Evolutionary conservation across 1,284 basidiomycete species (phyloP), one percentile per base, ranked within the genome.

Genomic region (Papiliotrema fonsecae): DNA sequence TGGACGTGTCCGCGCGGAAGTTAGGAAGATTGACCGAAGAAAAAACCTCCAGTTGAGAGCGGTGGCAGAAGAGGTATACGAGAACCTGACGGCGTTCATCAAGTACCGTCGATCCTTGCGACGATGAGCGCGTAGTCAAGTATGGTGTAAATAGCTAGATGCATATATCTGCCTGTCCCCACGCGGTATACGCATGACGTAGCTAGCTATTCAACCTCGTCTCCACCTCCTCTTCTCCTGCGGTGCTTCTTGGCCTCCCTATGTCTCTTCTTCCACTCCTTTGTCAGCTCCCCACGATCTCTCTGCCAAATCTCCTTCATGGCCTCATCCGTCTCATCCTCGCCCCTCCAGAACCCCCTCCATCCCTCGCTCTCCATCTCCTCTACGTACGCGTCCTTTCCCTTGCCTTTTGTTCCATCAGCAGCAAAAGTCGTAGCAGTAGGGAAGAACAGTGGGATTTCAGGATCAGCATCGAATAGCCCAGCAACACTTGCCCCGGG

Each of bases 61-160:
- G 0, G 57, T 69, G 16, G 77, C 74, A 0, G 78, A 80, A 42
- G 79, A 78, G 56, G 75, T 75, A 13, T 68, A 75, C 39, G 86
- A 91, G 61, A 97, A 97, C 72, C 70, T 97, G 62, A 76, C 81
- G 11, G 91, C 82, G n/a, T 97, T 97, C 64, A 81, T 96, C 56
- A 79, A 85, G 73, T 97, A 97, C 72, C 75, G 93, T 28, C 35
- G 45, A 4, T 27, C 30, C 16, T 22, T 44, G 42, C 25, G 40
- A 16, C 24, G 40, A 27, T 42, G 21, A 16, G 25, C 5, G 16
- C 19, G 19, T 7, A 32, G 30, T 32, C n/a, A n/a, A 32, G n/a
- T 32, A 32, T 32, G 9, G 30, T 32, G 10, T 32, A n/a, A 10
- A 32, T 32, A n/a, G n/a, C 30, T 32, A 32, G n/a, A 32, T 9